Base-by-base conservation (phyloP, 2,329 filamentous ascomycete genomes). In the Cercospora sesami region DNA sequence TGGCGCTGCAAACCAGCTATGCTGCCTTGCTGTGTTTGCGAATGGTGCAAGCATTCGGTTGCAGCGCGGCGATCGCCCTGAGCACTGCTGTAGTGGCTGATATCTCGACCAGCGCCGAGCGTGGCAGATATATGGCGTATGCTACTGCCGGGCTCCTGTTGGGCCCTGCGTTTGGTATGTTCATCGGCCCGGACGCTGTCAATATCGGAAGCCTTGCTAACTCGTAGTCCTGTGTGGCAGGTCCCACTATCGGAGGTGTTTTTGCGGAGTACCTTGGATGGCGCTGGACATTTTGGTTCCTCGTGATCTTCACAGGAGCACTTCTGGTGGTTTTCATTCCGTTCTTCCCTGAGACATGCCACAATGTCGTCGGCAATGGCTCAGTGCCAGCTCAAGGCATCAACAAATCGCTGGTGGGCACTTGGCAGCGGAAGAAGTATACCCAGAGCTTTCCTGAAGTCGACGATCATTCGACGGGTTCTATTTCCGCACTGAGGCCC, bases 251-350 rank as follows among this genome's bases (percentile, higher is more conserved):
- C n/a, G 77, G 76, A 26, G 76, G 77, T 5, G 51, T 79, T 3
- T 73, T 78, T 6, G 71, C 72, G 1, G 69, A 78, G 51, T 81
- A 76, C 64, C 75, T 81, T 4, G 76, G 75, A 53, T 73, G 77
- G 79, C 39, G 78, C 66, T 72, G 74, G 73, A 74, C 79, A 73
- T 73, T 84, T 70, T 84, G 82, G 81, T 83, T 84, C 67, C 74
- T 78, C 7, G 70, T 72, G 48, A 82, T 83, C 65, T 78, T 82
- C 69, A 76, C 80, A 3, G 78, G 76, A 7, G 69, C 73, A 4
- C 67, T 76, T 26, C 69, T 78, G 69, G 65, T 79, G 28, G 55
- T 75, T 9, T 75, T 78, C 61, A 59, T 73, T 1, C 62, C 77
- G 23, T 72, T 77, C 36, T 75, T 79, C 36, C 78, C 78, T 3